These are phyloP conservation scores for Aspergillus bombycis DNA, from an alignment of 2,329 filamentous ascomycete genomes.

Conservation along the genomic window DNA sequence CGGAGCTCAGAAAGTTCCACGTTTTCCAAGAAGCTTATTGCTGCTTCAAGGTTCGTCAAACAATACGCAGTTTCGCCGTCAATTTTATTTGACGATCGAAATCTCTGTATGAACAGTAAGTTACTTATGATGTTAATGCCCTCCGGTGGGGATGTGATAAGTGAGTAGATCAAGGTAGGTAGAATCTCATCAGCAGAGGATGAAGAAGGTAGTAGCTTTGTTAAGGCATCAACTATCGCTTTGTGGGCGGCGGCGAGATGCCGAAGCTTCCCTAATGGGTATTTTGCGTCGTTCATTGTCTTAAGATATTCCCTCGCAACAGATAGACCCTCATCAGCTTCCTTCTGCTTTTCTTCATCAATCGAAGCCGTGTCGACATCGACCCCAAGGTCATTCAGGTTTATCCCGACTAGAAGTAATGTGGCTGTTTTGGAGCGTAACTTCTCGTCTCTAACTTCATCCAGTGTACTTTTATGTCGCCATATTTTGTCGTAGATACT, in stretches of 20 bases:
- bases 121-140: slow-evolving; percentile 90
- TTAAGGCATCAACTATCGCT: slow-evolving; percentile 86
- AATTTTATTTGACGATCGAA: slow-evolving; percentile 81
- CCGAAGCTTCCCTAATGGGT: slow-evolving; percentile 87
- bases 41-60: slow-evolving; percentile 91
- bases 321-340: slow-evolving; percentile 73
- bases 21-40: slow-evolving; percentile 91
- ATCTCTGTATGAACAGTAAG: slow-evolving; percentile 89
- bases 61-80: slow-evolving; percentile 96
- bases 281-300: slow-evolving; percentile 83
- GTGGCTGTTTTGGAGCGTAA: slow-evolving; percentile 92
- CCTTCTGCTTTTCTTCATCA: slow-evolving; percentile 62
- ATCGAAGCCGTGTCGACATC: slow-evolving; percentile 62
- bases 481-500: slow-evolving; percentile 86
- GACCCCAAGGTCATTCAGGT: slow-evolving; percentile 79
- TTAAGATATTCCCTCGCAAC: slow-evolving; percentile 71
- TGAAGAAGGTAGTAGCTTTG: slow-evolving; percentile 66
- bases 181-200: slow-evolving; percentile 97
- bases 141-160: slow-evolving; percentile 87
- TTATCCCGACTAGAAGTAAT: slow-evolving; percentile 86
- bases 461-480: slow-evolving; percentile 86
- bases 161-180: slow-evolving; percentile 92
- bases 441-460: slow-evolving; percentile 93
- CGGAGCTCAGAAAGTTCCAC: slow-evolving; percentile 89
- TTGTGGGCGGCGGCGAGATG: slow-evolving; percentile 88